Evolutionary conservation across 257 asterid species (phyloP).

Genomic region (Scutellaria barbata): DNA sequence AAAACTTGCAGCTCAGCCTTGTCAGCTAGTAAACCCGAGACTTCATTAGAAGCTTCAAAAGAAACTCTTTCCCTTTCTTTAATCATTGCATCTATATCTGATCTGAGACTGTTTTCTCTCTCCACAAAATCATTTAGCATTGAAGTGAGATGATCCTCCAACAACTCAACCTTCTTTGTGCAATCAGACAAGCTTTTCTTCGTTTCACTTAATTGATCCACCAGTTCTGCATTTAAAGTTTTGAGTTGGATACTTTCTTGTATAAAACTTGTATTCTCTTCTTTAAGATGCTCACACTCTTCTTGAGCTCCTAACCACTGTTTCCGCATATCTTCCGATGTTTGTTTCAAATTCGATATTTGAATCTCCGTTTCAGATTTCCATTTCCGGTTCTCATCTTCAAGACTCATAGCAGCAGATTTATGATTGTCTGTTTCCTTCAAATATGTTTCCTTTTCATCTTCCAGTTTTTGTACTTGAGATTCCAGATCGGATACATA

Average conservation of each 20-base stretch:
- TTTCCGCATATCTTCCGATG: conserved; percentile 3
- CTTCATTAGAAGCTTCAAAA: conserved; percentile 42
- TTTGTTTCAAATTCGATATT: conserved; percentile 44
- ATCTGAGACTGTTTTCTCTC: conserved; percentile 51
- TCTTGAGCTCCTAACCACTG: conserved; percentile 50
- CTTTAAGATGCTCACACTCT: conserved; percentile 47
- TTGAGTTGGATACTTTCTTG: conserved; percentile 42
- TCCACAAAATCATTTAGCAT: conserved; percentile 46
- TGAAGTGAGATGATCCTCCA: conserved; percentile 58
- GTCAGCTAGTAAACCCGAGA: conserved; percentile 53
- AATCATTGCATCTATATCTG: conserved; percentile 56
- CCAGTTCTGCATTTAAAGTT: conserved; percentile 49
- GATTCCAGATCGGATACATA: too few relatives aligned
- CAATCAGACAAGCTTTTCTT: conserved; percentile 48
- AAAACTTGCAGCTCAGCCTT: conserved; percentile 50
- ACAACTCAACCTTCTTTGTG: conserved; percentile 47
- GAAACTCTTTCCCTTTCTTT: conserved; percentile 52
- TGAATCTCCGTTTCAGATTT: conserved; percentile 51
- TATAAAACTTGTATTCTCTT: conserved; percentile 50
- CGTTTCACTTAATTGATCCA: conserved; percentile 47
- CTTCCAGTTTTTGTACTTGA: conserved; percentile 41
- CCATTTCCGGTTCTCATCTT: conserved; percentile 50
- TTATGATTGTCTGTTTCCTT: conserved; percentile 44
- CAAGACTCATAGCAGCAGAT: conserved; percentile 44
- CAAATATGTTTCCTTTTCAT: conserved; percentile 49